Conservation (phyloP, 495 filamentous ascomycete genomes). For the Penicillium bialowiezense region DNA sequence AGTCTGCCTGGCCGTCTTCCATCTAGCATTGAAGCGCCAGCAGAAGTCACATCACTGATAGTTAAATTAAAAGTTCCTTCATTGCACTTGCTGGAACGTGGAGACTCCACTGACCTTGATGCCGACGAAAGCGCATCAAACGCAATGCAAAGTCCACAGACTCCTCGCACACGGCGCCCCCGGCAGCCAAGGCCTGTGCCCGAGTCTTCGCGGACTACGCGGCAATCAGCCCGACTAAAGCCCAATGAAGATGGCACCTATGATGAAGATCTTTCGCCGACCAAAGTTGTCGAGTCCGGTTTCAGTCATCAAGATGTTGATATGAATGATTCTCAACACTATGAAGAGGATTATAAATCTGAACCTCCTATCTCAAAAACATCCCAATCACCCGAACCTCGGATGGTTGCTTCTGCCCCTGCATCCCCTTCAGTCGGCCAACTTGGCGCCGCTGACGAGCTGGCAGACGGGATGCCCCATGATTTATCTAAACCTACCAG, state of each 20-base stretch:
- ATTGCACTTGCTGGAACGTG: not conserved
- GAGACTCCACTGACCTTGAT: not conserved
- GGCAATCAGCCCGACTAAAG: slow-evolving; percentile 36
- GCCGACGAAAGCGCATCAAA: not conserved
- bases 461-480: not conserved
- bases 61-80: slow-evolving; percentile 17
- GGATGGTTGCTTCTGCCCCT: slow-evolving; percentile 1
- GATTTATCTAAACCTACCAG: not conserved
- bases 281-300: slow-evolving; percentile 13
- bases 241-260: slow-evolving; percentile 13
- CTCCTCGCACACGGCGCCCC: slow-evolving; percentile 17
- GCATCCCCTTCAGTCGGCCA: slow-evolving; percentile 1
- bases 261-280: slow-evolving; percentile 19
- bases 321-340: not conserved
- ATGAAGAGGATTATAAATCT: slow-evolving; percentile 9
- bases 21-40: not conserved
- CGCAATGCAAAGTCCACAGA: slow-evolving; percentile 19
- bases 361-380: slow-evolving; percentile 1
- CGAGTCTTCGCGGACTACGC: slow-evolving; percentile 39
- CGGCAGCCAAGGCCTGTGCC: slow-evolving; percentile 25
- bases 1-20: slow-evolving; percentile 7
- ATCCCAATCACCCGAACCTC: slow-evolving; percentile 5
- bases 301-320: slow-evolving; percentile 12
- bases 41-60: slow-evolving; percentile 17
- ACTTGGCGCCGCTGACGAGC: not conserved